These are phyloP conservation scores for Penicillium diatomitis DNA, from an alignment of 495 filamentous ascomycete genomes.

Conservation along the genomic window DNA sequence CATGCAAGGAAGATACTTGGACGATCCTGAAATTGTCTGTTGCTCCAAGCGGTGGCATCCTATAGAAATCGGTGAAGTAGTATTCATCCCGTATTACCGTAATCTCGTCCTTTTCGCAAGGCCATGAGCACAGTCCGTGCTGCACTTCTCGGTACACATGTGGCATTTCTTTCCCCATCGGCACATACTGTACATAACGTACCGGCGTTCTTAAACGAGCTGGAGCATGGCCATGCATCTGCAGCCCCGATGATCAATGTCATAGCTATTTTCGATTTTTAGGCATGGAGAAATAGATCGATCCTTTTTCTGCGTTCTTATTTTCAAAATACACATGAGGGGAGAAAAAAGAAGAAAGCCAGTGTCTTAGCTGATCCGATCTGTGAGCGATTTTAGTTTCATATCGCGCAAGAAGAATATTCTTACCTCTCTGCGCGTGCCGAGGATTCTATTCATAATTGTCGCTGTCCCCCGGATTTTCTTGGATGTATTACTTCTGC, in stretches of 20 bases:
- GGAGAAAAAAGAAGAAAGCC: too few species aligned
- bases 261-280: conserved; percentile 12
- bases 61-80: conserved; percentile 3
- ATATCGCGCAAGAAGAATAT: too few species aligned
- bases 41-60: not conserved
- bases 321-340: too few species aligned
- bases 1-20: conserved; percentile 25
- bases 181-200: not conserved
- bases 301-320: conserved; percentile 7
- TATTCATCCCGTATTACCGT: conserved; percentile 10
- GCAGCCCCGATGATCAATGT: conserved; percentile 14
- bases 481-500: too few species aligned
- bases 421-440: too few species aligned
- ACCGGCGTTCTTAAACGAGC: conserved; percentile 10
- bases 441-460: too few species aligned
- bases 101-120: not conserved
- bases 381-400: too few species aligned
- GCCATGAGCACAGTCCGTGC: not conserved
- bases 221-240: conserved; percentile 20
- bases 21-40: conserved; percentile 11
- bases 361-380: too few species aligned
- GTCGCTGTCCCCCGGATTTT: too few species aligned
- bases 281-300: conserved; percentile 8
- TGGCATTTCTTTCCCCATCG: not conserved
- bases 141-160: not conserved